Evolutionary conservation across 1,284 basidiomycete species (phyloP).

Genomic region (Malassezia slooffiae): DNA sequence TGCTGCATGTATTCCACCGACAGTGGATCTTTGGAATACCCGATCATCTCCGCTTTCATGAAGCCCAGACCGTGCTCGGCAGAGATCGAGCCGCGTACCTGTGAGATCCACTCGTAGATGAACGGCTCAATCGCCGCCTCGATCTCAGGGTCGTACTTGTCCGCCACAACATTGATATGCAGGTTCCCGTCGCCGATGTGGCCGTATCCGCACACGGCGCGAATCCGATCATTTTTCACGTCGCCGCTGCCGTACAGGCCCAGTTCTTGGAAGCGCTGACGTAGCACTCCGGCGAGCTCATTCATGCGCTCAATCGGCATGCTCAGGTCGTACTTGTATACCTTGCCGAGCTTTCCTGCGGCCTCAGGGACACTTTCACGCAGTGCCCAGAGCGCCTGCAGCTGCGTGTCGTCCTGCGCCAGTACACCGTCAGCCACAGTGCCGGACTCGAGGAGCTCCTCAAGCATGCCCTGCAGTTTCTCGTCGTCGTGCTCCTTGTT

Average conservation of each 20-base stretch:
- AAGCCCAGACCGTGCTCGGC: slow-evolving; percentile 92
- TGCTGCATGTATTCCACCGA: slow-evolving; percentile 80
- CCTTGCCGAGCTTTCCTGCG: slow-evolving; percentile 82
- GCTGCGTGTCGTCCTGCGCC: slow-evolving; percentile 82
- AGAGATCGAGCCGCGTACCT: slow-evolving; percentile 78
- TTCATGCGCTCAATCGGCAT: slow-evolving; percentile 83
- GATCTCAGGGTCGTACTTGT: slow-evolving; percentile 69
- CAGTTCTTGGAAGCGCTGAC: slow-evolving; percentile 61
- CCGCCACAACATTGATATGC: slow-evolving; percentile 86
- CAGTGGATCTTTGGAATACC: slow-evolving; percentile 70
- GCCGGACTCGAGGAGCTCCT: slow-evolving; percentile 64
- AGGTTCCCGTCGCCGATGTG: slow-evolving; percentile 95
- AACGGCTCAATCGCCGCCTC: slow-evolving; percentile 84
- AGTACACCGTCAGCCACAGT: slow-evolving; percentile 83
- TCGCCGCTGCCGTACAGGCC: slow-evolving; percentile 69
- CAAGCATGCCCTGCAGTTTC: slow-evolving; percentile 78
- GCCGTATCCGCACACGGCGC: slow-evolving; percentile 65
- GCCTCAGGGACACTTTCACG: slow-evolving; percentile 92
- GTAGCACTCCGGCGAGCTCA: slow-evolving; percentile 69
- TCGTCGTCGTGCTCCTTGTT: slow-evolving; percentile 89
- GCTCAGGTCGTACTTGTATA: slow-evolving; percentile 96
- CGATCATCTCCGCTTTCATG: slow-evolving; percentile 85
- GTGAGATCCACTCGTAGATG: slow-evolving; percentile 73
- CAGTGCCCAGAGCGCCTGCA: slow-evolving; percentile 78
- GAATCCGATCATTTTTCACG: slow-evolving; percentile 51